Base-by-base conservation (phyloP, 2,329 filamentous ascomycete species). In the Fusarium duplospermum region DNA sequence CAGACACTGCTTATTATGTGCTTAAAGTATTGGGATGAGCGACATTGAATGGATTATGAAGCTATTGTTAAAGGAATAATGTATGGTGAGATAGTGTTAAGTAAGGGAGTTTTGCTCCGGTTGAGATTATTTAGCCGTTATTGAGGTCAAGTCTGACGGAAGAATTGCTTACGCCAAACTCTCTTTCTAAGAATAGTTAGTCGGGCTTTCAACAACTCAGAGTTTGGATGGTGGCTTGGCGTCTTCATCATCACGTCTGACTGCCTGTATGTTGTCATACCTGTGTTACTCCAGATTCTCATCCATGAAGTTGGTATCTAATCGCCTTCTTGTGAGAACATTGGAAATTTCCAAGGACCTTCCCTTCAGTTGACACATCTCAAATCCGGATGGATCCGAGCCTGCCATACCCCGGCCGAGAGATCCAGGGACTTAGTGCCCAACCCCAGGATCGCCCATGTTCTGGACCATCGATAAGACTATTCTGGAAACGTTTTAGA, bases 401-500 rank as follows among this genome's bases (percentile, higher is more conserved):
- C n/a, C 13, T 22, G 20, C 4, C 13, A 35, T 20, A 16, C 29
- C 52, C 52, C 31, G 31, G 52, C 31, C 52, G 52, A 57, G 31
- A 33, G 50, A 33, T 56, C 50, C 31, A 31, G 52, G 13, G 29
- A 35, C 29, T 57, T 33, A 11, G n/a, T 57, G 52, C 29, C 29
- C 31, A 35, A 36, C 52, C 31, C 52, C 52, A 36, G n/a, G 52
- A 57, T 57, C 52, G 56, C 16, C 18, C 18, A 14, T 35, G 31
- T 24, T 36, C 56, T 35, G 56, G 33, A 40, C 35, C 33, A 24
- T 16, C 10, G 35, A 31, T 22, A 47, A 52, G 38, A 29, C 59
- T 64, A 68, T 56, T 62, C 71, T 68, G 27, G 63, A 74, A 73
- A 62, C 10, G 59, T 22, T 45, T 62, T 68, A 73, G 59, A 24